These are phyloP conservation scores for Phoenix roebelenii DNA, from an alignment of 176 grass and related monocot species.

Conservation along the genomic window DNA sequence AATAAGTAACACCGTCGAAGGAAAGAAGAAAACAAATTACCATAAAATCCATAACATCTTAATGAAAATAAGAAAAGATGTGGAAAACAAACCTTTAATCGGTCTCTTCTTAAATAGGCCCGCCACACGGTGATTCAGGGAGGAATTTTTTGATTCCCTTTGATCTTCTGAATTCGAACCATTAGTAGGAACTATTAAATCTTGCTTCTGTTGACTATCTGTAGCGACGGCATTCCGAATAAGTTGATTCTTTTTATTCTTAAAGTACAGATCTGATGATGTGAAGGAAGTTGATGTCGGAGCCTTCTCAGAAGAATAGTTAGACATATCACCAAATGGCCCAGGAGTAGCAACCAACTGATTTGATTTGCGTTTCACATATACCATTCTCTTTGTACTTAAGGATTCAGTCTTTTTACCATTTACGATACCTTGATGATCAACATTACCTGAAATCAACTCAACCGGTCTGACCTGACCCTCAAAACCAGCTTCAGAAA, in stretches of 20 bases:
- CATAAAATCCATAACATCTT: neutral
- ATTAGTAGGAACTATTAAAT: conserved; percentile 19
- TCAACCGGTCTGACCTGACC: conserved; percentile 12
- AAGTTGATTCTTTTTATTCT: conserved; percentile 87
- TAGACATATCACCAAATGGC: conserved; percentile 26
- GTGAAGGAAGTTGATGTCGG: conserved; percentile 18
- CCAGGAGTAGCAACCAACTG: conserved; percentile 46
- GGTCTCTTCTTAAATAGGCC: conserved; percentile 24
- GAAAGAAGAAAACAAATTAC: neutral
- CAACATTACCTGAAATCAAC: conserved; percentile 6
- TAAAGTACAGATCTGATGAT: conserved; percentile 66
- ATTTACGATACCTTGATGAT: conserved; percentile 18
- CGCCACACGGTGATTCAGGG: conserved; percentile 23
- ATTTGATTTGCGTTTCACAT: conserved; percentile 56
- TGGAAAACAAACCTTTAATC: conserved; percentile 48
- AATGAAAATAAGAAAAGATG: neutral
- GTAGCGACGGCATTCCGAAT: conserved; percentile 47
- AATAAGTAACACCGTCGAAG: neutral
- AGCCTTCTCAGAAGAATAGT: conserved; percentile 38
- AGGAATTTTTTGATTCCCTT: conserved; percentile 41
- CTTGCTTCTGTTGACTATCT: conserved; percentile 43
- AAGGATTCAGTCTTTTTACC: conserved; percentile 25
- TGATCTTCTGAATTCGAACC: conserved; percentile 54
- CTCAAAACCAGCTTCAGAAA: conserved; percentile 30
- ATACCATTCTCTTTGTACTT: conserved; percentile 40